phyloP scores from a whole-genome alignment of 768 basidiomycete species.

The Collybiopsis confluens region DNA sequence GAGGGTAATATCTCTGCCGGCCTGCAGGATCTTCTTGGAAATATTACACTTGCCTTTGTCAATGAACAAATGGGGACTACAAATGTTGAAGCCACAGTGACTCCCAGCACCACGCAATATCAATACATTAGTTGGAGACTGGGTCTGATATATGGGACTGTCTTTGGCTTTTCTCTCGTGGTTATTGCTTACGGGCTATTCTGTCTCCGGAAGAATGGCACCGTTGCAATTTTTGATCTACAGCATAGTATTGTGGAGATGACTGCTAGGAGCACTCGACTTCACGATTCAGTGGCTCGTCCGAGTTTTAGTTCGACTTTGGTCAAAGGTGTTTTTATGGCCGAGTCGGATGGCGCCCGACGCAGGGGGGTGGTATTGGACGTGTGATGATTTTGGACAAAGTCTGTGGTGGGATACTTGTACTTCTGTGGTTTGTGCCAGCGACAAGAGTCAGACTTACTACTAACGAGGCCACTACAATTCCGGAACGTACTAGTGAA shows the following conservation, averaged over 20 bases:
- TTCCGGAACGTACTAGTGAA: too few relatives aligned
- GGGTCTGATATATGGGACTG: background rate
- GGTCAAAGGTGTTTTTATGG: too few relatives aligned
- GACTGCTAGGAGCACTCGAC: background rate
- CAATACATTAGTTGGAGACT: conserved; percentile 38
- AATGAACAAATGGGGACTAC: background rate
- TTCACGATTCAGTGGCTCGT: background rate
- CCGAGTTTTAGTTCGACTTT: background rate
- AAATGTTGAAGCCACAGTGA: conserved; percentile 5
- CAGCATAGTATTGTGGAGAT: background rate
- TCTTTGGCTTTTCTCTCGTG: background rate
- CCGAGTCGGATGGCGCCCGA: too few relatives aligned
- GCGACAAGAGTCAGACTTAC: too few relatives aligned
- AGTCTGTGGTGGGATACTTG: too few relatives aligned
- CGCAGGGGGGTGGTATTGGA: too few relatives aligned
- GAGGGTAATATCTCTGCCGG: background rate
- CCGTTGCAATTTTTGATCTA: background rate
- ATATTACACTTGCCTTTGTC: background rate
- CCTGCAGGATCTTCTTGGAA: background rate
- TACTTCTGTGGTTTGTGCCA: too few relatives aligned
- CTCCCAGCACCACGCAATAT: conserved; percentile 26
- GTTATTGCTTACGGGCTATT: background rate
- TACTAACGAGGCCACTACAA: too few relatives aligned
- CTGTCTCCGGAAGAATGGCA: background rate
- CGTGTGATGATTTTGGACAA: too few relatives aligned